Conservation (phyloP, 805 yeast genomes). For the Wickerhamiella occidentalis region DNA sequence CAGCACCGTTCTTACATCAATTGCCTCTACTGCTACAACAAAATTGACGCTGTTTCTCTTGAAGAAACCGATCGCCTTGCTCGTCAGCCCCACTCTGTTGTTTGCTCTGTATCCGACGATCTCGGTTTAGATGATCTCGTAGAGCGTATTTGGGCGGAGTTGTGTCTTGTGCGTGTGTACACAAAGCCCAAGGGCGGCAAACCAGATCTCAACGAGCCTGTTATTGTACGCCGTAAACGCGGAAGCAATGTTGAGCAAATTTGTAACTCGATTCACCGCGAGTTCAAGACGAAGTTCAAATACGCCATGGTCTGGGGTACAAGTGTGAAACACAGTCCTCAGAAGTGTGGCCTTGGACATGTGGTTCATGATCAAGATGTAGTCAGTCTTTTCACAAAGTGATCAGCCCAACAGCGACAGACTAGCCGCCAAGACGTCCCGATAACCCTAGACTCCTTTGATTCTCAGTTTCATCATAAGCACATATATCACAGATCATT, state of each 20-base stretch:
- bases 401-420: slow-evolving; percentile 12
- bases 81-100: slow-evolving; percentile 83
- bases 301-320: slow-evolving; percentile 94
- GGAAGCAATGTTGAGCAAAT: slow-evolving; percentile 66
- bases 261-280: slow-evolving; percentile 86
- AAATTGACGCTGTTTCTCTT: slow-evolving; percentile 85
- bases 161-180: slow-evolving; percentile 65
- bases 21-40: slow-evolving; percentile 88
- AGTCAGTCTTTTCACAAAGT: slow-evolving; percentile 79
- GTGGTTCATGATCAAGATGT: slow-evolving; percentile 86
- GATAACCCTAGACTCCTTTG: too few species aligned
- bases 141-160: slow-evolving; percentile 87
- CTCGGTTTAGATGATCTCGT: slow-evolving; percentile 78
- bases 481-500: too few species aligned
- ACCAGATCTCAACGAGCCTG: slow-evolving; percentile 79
- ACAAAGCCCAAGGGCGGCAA: slow-evolving; percentile 72
- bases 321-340: slow-evolving; percentile 90
- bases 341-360: slow-evolving; percentile 85
- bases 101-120: slow-evolving; percentile 82
- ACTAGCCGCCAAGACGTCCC: too few species aligned
- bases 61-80: slow-evolving; percentile 92
- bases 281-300: slow-evolving; percentile 81
- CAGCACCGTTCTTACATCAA: slow-evolving; percentile 78
- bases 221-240: slow-evolving; percentile 67
- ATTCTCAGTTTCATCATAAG: too few species aligned